Conservation (phyloP, 108 stramenopile species). For the Hondaea fermentalgiana region DNA sequence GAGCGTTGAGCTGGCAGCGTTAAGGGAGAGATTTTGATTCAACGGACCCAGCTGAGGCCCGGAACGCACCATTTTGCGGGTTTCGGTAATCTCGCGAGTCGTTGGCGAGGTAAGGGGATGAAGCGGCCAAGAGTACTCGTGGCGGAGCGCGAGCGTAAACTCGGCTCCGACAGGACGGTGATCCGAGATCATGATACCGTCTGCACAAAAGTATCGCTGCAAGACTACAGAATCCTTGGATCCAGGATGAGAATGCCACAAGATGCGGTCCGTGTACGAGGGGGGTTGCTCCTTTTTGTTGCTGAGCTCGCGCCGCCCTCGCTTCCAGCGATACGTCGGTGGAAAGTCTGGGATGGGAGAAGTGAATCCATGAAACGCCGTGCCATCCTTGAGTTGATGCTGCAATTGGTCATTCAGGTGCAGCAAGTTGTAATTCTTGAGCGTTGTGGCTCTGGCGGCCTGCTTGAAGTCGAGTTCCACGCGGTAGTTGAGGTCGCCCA, state of each 20-base stretch:
- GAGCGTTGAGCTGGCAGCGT: not conserved
- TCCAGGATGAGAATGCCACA: not conserved
- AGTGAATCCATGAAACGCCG: constrained; percentile 9
- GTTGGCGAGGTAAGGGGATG: not conserved
- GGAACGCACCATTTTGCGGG: not conserved
- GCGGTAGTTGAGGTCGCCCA: constrained; percentile 40
- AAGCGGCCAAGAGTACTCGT: not conserved
- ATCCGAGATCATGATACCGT: constrained; percentile 23
- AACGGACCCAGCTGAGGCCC: too few species aligned
- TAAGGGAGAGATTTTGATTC: not conserved
- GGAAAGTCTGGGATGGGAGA: constrained; percentile 14
- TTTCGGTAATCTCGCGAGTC: not conserved
- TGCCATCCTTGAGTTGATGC: not conserved
- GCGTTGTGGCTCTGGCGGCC: not conserved
- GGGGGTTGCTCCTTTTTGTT: constrained; percentile 22
- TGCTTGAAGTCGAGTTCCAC: constrained; percentile 21
- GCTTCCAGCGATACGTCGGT: constrained; percentile 35
- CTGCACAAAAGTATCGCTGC: constrained; percentile 1
- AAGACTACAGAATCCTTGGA: not conserved
- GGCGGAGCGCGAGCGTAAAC: not conserved
- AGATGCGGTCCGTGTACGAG: constrained; percentile 35
- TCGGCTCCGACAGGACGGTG: constrained; percentile 33
- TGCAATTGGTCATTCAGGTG: constrained; percentile 21
- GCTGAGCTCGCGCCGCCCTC: not conserved
- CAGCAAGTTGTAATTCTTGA: not conserved